Conservation (phyloP, 768 basidiomycete genomes). For the Galerina sulciceps region DNA sequence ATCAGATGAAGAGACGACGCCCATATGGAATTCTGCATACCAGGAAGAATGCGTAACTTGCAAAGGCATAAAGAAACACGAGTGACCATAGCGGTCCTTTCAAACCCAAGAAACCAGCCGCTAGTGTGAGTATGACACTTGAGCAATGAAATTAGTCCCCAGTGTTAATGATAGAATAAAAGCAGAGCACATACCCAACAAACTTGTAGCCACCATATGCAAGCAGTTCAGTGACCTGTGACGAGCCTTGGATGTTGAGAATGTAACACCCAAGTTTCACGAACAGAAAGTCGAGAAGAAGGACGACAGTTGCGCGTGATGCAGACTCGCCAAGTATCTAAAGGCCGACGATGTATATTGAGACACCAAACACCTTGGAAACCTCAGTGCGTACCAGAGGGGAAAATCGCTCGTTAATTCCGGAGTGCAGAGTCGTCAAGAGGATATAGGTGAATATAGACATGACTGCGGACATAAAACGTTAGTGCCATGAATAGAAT, state of each 20-base stretch:
- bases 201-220: conserved; percentile 98
- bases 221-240: conserved; percentile 78
- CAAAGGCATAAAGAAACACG: conserved; percentile 84
- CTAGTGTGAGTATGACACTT: conserved; percentile 85
- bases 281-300: conserved; percentile 86
- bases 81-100: conserved; percentile 66
- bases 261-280: conserved; percentile 94
- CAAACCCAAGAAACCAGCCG: conserved; percentile 68
- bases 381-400: conserved; percentile 54
- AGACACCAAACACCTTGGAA: neutral
- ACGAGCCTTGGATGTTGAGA: conserved; percentile 78
- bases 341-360: neutral
- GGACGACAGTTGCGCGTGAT: conserved; percentile 81
- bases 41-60: conserved; percentile 93
- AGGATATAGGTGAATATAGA: conserved; percentile 95
- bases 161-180: neutral
- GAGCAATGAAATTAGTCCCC: neutral
- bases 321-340: conserved; percentile 84
- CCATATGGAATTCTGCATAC: conserved; percentile 45
- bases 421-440: conserved; percentile 82
- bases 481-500: neutral
- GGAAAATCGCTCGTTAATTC: conserved; percentile 81
- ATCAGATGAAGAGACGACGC: neutral
- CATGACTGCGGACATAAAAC: conserved; percentile 66
- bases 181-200: conserved; percentile 68